These are phyloP conservation scores for Metarhizium brunneum DNA, from an alignment of 2,329 filamentous ascomycete genomes.

Conservation along the genomic window DNA sequence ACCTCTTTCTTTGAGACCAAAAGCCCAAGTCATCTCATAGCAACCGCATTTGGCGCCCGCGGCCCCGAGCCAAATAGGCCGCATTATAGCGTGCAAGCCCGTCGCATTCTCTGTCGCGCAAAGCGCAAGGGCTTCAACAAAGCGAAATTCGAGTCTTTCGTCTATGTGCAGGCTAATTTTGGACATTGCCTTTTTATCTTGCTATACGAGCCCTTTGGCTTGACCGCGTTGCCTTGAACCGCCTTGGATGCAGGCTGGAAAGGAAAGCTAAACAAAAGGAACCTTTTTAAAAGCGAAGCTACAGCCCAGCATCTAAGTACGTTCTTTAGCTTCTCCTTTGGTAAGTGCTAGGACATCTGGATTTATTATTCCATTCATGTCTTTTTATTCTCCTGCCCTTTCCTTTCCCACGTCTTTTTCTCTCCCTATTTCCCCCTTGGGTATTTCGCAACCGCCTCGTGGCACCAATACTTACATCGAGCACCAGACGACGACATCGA, in stretches of 20 bases:
- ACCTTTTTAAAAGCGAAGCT: not conserved
- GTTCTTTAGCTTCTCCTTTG: not conserved
- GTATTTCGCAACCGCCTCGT: not conserved
- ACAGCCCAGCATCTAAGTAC: not conserved
- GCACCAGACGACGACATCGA: not conserved
- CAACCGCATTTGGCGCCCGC: not conserved
- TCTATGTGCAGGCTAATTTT: not conserved
- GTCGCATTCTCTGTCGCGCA: not conserved
- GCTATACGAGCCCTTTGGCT: not conserved
- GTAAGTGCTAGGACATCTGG: not conserved
- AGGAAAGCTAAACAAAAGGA: not conserved
- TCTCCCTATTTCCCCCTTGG: not conserved
- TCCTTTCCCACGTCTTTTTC: not conserved
- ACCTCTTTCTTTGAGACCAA: not conserved
- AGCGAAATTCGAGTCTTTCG: not conserved
- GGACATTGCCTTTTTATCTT: not conserved
- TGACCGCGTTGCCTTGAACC: not conserved
- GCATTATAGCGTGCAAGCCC: not conserved
- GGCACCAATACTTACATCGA: not conserved
- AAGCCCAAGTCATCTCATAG: not conserved
- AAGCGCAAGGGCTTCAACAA: not conserved
- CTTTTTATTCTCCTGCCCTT: not conserved
- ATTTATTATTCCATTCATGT: not conserved
- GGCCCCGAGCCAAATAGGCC: not conserved
- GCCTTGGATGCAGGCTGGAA: not conserved